Evolutionary conservation across 192 early-diverging fungal species (phyloP).

Genomic region (Entophlyctis luteolus): DNA sequence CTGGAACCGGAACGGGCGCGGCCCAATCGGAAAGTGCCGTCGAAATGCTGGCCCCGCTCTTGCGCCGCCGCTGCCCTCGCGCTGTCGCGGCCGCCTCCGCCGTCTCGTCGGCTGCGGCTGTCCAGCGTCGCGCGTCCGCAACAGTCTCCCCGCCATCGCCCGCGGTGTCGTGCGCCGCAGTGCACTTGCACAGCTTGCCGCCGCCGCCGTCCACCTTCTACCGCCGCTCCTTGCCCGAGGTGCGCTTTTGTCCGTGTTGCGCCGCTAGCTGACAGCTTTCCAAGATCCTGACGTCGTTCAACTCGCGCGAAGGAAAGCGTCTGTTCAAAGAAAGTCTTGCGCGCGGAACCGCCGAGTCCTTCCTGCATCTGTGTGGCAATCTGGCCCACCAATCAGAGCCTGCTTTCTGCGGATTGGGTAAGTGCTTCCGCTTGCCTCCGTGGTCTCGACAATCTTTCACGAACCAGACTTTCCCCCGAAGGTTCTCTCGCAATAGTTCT

Average conservation of each 20-base stretch:
- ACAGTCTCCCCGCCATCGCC: too few species aligned
- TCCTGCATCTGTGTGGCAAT: slow-evolving; percentile 80
- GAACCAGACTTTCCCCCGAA: neutral
- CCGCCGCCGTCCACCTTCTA: slow-evolving; percentile 35
- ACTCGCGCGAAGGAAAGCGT: slow-evolving; percentile 68
- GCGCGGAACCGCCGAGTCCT: slow-evolving; percentile 76
- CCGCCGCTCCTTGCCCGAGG: slow-evolving; percentile 35
- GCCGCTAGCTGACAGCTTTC: neutral
- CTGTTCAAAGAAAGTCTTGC: slow-evolving; percentile 77
- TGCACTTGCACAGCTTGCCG: slow-evolving; percentile 3
- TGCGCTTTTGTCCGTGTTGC: neutral
- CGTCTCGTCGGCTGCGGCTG: too few species aligned
- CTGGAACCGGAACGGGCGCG: too few species aligned
- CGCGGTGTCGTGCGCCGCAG: slow-evolving; percentile 4
- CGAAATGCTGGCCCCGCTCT: too few species aligned
- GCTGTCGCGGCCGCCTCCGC: too few species aligned
- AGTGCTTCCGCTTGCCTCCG: neutral
- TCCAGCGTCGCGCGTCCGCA: too few species aligned
- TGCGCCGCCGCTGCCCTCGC: too few species aligned
- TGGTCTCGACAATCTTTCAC: neutral
- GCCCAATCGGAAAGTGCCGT: too few species aligned
- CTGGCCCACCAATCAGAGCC: slow-evolving; percentile 91
- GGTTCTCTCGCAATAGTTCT: slow-evolving; percentile 74
- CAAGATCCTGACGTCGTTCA: slow-evolving; percentile 68
- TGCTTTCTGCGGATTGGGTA: slow-evolving; percentile 78